phyloP scores from a whole-genome alignment of 2,329 filamentous ascomycete genomes.

The Fusarium concolor region DNA sequence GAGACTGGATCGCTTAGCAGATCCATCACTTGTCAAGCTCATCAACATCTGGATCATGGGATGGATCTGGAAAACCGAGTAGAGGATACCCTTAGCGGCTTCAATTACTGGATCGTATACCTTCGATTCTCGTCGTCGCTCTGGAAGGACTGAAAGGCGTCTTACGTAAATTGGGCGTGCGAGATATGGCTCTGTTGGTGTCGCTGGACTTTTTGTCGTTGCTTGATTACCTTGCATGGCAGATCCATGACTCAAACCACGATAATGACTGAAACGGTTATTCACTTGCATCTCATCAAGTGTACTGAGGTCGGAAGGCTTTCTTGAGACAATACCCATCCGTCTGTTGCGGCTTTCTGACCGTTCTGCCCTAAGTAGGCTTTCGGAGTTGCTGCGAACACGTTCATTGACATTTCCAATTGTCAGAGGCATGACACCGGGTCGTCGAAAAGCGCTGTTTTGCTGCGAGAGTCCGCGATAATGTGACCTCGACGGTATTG shows the following conservation, averaged over 20 bases:
- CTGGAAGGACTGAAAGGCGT: conserved; percentile 71
- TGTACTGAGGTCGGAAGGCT: conserved; percentile 69
- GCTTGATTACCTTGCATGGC: conserved; percentile 69
- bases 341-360: conserved; percentile 68
- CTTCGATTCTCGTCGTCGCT: conserved; percentile 71
- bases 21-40: conserved; percentile 69
- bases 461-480: conserved; percentile 80
- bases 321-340: conserved; percentile 73
- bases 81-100: conserved; percentile 73
- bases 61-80: conserved; percentile 75
- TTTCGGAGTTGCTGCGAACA: conserved; percentile 73
- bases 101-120: conserved; percentile 71
- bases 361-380: conserved; percentile 64
- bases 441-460: conserved; percentile 72
- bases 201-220: conserved; percentile 65
- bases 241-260: conserved; percentile 75
- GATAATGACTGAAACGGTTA: conserved; percentile 74
- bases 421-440: conserved; percentile 77
- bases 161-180: conserved; percentile 73
- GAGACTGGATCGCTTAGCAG: conserved; percentile 70
- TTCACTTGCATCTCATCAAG: conserved; percentile 72
- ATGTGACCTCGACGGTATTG: conserved; percentile 81
- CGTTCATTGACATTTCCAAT: conserved; percentile 78
- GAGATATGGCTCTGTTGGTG: conserved; percentile 67
- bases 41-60: conserved; percentile 75